Conservation (phyloP, 257 asterid genomes). For the Nicotiana attenuata region DNA sequence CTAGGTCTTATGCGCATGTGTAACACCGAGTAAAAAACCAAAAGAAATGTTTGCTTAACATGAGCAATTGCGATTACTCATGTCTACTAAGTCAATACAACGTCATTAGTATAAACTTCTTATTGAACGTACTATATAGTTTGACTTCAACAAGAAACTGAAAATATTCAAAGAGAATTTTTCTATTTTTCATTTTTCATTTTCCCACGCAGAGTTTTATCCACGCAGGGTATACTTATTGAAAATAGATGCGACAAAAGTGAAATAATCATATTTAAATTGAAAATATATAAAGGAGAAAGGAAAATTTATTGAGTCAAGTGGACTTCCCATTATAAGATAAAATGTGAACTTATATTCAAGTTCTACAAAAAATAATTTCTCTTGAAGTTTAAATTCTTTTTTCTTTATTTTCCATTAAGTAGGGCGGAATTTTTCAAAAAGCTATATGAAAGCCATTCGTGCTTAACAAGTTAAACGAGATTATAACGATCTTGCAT, state of each 20-base stretch:
- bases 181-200: not conserved
- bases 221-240: no score
- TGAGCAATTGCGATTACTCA: constrained; percentile 12
- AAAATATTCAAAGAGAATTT: not conserved
- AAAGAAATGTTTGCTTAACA: not conserved
- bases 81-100: not conserved
- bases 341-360: not conserved
- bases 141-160: not conserved
- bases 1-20: no score
- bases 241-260: no score
- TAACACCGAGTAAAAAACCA: no score
- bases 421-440: not conserved
- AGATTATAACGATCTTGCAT: not conserved
- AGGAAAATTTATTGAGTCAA: not conserved
- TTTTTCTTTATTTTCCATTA: not conserved
- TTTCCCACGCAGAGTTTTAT: not conserved
- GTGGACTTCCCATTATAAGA: not conserved
- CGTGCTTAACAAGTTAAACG: not conserved
- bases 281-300: not conserved
- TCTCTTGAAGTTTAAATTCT: not conserved
- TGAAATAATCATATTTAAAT: not conserved
- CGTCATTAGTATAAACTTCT: not conserved
- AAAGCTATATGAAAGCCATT: not conserved
- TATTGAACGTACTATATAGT: not conserved
- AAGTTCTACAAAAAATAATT: not conserved